phyloP scores from a whole-genome alignment of 1,139 yeast genomes.

The Hyphopichia fennica region DNA sequence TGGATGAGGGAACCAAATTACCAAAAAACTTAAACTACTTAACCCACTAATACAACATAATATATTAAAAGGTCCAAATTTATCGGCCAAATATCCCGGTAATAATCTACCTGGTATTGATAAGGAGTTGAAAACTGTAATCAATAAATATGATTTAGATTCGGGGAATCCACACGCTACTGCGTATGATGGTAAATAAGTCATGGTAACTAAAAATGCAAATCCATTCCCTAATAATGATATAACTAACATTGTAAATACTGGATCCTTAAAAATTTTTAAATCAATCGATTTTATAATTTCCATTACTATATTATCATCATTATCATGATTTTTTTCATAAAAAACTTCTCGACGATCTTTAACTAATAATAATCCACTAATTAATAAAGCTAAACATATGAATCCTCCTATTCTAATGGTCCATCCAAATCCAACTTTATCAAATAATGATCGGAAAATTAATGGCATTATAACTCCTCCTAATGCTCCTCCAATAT shows the following conservation, averaged over 20 bases:
- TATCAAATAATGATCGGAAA: slow-evolving; percentile 19
- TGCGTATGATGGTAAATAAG: slow-evolving; percentile 30
- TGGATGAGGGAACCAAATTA: slow-evolving; percentile 27
- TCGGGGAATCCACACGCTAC: slow-evolving; percentile 24
- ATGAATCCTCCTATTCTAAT: slow-evolving; percentile 25
- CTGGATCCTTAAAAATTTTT: slow-evolving; percentile 22
- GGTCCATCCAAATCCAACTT: slow-evolving; percentile 31
- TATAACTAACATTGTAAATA: slow-evolving; percentile 25
- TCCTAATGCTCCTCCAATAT: slow-evolving; percentile 31
- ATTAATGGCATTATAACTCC: slow-evolving; percentile 28
- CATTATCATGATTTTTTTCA: neutral
- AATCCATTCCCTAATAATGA: slow-evolving; percentile 34
- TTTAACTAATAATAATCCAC: slow-evolving; percentile 16
- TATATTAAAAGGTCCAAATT: slow-evolving; percentile 30
- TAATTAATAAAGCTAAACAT: slow-evolving; percentile 14
- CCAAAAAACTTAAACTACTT: slow-evolving; percentile 21
- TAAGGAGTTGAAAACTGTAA: slow-evolving; percentile 28
- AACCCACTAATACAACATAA: slow-evolving; percentile 20
- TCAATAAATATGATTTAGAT: slow-evolving; percentile 20
- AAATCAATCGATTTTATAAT: slow-evolving; percentile 26
- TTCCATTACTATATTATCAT: slow-evolving; percentile 8
- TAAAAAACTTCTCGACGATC: slow-evolving; percentile 24
- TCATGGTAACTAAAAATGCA: slow-evolving; percentile 23
- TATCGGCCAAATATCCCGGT: slow-evolving; percentile 32
- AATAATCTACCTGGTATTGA: slow-evolving; percentile 30